These are phyloP conservation scores for Rhodamnia rubescens DNA, from an alignment of 345 rosid species.

Conservation along the genomic window DNA sequence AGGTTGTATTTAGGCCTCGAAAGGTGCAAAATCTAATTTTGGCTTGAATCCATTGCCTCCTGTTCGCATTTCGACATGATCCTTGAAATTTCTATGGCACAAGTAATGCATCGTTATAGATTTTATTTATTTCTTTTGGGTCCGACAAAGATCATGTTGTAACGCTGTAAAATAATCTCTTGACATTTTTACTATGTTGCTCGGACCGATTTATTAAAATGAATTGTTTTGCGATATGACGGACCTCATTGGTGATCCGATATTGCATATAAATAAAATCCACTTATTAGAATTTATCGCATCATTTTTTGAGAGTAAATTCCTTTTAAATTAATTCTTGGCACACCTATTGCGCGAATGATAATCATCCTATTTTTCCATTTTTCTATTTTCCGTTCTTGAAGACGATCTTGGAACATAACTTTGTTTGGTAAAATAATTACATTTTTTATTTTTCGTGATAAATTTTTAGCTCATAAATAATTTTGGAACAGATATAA, in stretches of 20 bases:
- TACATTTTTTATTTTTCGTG: too few species aligned
- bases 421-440: too few species aligned
- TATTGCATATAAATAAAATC: background rate
- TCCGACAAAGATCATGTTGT: background rate
- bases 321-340: background rate
- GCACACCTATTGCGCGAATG: background rate
- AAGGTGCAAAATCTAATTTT: background rate
- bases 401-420: too few species aligned
- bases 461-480: too few species aligned
- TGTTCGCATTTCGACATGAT: background rate
- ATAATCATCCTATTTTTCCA: too few species aligned
- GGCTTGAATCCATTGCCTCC: background rate
- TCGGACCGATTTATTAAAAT: too few species aligned
- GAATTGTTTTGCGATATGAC: too few species aligned
- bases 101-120: background rate
- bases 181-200: too few species aligned
- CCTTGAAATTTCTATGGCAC: background rate
- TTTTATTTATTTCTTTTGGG: background rate
- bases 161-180: rapidly evolving
- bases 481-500: too few species aligned
- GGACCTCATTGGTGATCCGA: too few species aligned
- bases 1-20: background rate
- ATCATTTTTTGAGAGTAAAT: background rate
- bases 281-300: background rate
- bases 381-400: too few species aligned